These are phyloP conservation scores for Botrytis tulipae DNA, from an alignment of 2,329 filamentous ascomycete genomes.

Conservation along the genomic window DNA sequence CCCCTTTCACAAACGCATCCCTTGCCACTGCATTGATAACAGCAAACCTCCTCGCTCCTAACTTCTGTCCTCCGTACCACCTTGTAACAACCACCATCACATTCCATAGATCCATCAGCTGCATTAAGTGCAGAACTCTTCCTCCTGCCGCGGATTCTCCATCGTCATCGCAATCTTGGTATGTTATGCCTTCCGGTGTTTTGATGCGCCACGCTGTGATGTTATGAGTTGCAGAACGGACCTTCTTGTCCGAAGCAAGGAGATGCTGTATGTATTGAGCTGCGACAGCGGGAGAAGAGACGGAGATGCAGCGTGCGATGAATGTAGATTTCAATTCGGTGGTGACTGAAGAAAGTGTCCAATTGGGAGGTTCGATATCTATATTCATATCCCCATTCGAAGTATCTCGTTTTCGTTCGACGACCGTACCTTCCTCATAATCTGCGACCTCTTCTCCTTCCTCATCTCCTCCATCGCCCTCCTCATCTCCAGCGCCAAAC, in stretches of 20 bases:
- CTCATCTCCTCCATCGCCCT: neutral
- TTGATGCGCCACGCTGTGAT: conserved; percentile 91
- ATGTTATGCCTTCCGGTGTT: conserved; percentile 52
- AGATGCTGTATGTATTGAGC: conserved; percentile 70
- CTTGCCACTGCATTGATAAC: conserved; percentile 85
- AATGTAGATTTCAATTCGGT: conserved; percentile 87
- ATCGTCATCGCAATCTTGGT: conserved; percentile 94
- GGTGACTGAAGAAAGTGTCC: conserved; percentile 72
- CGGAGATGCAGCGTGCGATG: conserved; percentile 70
- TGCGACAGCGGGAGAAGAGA: conserved; percentile 69
- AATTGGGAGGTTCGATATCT: conserved; percentile 45
- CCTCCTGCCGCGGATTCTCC: conserved; percentile 91
- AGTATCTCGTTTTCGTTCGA: neutral
- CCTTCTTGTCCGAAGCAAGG: conserved; percentile 77
- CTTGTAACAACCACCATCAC: conserved; percentile 88
- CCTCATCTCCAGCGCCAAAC: neutral
- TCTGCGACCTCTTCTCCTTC: neutral
- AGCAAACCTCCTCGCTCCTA: conserved; percentile 86
- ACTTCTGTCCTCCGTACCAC: conserved; percentile 90
- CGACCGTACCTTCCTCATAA: neutral
- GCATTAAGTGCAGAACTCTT: conserved; percentile 82
- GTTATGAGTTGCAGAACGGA: conserved; percentile 87
- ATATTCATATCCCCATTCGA: conserved; percentile 26
- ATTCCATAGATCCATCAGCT: conserved; percentile 92
- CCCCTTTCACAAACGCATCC: conserved; percentile 78